Conservation (phyloP, 1,284 basidiomycete species). For the Cerrena zonata region DNA sequence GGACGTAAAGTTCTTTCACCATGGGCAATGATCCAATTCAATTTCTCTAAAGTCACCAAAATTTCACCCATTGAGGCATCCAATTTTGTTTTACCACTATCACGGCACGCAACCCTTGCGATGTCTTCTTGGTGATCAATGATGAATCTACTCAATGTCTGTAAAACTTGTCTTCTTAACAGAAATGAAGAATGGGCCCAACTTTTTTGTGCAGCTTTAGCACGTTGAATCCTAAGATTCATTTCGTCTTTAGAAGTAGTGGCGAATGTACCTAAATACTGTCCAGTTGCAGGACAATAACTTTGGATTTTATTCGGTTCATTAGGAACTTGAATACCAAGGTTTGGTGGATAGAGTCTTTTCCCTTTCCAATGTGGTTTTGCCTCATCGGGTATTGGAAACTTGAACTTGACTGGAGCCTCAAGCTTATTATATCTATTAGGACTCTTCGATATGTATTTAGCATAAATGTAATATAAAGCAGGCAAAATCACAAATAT, state of each 20-base stretch:
- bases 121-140: slow-evolving; percentile 82
- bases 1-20: slow-evolving; percentile 73
- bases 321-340: too few species aligned
- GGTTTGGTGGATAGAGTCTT: too few species aligned
- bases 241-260: slow-evolving; percentile 70
- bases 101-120: slow-evolving; percentile 84
- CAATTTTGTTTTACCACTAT: slow-evolving; percentile 96
- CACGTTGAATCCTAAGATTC: slow-evolving; percentile 59
- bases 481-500: too few species aligned
- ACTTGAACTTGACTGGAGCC: too few species aligned
- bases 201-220: slow-evolving; percentile 59
- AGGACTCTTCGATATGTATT: too few species aligned
- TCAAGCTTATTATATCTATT: too few species aligned
- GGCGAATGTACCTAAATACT: slow-evolving; percentile 66
- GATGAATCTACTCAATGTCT: slow-evolving; percentile 85
- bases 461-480: too few species aligned
- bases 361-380: too few species aligned
- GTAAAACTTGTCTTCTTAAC: slow-evolving; percentile 73
- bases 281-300: slow-evolving; percentile 85
- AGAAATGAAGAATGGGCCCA: slow-evolving; percentile 75
- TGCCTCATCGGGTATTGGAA: too few species aligned
- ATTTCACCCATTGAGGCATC: slow-evolving; percentile 89
- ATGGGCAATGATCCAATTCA: slow-evolving; percentile 80
- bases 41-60: slow-evolving; percentile 80
- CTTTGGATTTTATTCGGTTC: too few species aligned